Evolutionary conservation across 2,329 filamentous ascomycete genomes (phyloP).

Genomic region (Corynespora cassiicola): DNA sequence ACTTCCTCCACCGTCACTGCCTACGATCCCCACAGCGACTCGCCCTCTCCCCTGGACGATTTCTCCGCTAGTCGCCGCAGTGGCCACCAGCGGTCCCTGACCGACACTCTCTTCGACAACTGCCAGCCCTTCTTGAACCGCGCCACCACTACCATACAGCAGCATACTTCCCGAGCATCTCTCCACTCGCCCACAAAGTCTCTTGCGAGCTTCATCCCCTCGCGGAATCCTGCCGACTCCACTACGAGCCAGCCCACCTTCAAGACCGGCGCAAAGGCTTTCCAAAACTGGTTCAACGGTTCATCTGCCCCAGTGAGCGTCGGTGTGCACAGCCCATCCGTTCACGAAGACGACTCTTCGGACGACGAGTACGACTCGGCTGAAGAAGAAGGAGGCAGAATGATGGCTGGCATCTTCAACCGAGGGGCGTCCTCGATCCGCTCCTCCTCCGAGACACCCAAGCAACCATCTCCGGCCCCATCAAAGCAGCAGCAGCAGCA

Average conservation of each 20-base stretch:
- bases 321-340: slow-evolving; percentile 33
- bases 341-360: slow-evolving; percentile 27
- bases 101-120: slow-evolving; percentile 46
- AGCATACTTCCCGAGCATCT: slow-evolving; percentile 47
- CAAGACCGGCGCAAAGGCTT: slow-evolving; percentile 26
- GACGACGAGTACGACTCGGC: slow-evolving; percentile 32
- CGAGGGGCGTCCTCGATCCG: slow-evolving; percentile 35
- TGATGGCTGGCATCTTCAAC: slow-evolving; percentile 43
- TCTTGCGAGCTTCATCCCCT: slow-evolving; percentile 47
- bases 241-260: slow-evolving; percentile 40
- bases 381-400: slow-evolving; percentile 31
- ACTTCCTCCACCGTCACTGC: slow-evolving; percentile 34
- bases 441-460: slow-evolving; percentile 26
- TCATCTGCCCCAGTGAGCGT: slow-evolving; percentile 58
- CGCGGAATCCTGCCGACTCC: slow-evolving; percentile 35
- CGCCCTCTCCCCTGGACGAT: slow-evolving; percentile 34
- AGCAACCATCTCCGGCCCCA: slow-evolving; percentile 21
- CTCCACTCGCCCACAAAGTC: slow-evolving; percentile 46
- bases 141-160: slow-evolving; percentile 43
- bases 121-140: slow-evolving; percentile 41
- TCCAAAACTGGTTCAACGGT: slow-evolving; percentile 62
- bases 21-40: slow-evolving; percentile 40
- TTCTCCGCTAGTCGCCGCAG: slow-evolving; percentile 24
- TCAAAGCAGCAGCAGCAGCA: slow-evolving; percentile 28
- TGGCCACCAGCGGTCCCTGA: slow-evolving; percentile 42